Percentiles rank a stretch among this genome's conserved stretches.
Conservation (phyloP, 768 basidiomycete genomes). For the Suillus cothurnatus region DNA sequence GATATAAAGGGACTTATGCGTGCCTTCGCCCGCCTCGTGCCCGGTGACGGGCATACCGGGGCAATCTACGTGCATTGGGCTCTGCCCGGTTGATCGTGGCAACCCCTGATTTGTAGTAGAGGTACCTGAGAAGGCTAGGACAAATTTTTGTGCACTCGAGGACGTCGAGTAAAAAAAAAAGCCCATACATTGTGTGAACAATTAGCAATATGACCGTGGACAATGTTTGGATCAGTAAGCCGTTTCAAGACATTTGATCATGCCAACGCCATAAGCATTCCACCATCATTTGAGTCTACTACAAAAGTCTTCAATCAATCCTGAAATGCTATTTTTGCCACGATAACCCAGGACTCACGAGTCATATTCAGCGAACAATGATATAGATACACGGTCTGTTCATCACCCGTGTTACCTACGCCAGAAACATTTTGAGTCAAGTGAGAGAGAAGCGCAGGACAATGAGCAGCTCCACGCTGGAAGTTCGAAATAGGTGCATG, state of each 20-base stretch:
- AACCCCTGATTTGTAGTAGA: not conserved
- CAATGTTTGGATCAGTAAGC: not conserved
- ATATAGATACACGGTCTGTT: not conserved
- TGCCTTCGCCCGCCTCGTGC: constrained; percentile 3
- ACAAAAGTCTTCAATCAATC: not conserved
- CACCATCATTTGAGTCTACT: not conserved
- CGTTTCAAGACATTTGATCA: not conserved
- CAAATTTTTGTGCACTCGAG: not conserved
- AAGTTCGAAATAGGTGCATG: not conserved
- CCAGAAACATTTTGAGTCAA: not conserved
- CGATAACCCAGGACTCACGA: not conserved
- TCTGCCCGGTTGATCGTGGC: not conserved
- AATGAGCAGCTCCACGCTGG: not conserved
- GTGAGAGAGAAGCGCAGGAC: not conserved
- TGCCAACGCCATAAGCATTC: too few relatives aligned
- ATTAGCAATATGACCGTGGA: not conserved
- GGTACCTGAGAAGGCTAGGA: not conserved
- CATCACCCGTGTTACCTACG: not conserved
- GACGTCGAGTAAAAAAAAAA: not conserved
- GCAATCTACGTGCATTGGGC: not conserved
- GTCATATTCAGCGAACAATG: constrained; percentile 10
- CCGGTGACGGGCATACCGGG: not conserved
- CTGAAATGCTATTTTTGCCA: not conserved
- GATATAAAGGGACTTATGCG: not conserved
- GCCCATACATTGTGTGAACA: not conserved